Percentiles rank a stretch among this genome's conserved stretches.
These are phyloP conservation scores for Potentilla sterilis DNA, from an alignment of 306 rosid genomes.

Conservation along the genomic window DNA sequence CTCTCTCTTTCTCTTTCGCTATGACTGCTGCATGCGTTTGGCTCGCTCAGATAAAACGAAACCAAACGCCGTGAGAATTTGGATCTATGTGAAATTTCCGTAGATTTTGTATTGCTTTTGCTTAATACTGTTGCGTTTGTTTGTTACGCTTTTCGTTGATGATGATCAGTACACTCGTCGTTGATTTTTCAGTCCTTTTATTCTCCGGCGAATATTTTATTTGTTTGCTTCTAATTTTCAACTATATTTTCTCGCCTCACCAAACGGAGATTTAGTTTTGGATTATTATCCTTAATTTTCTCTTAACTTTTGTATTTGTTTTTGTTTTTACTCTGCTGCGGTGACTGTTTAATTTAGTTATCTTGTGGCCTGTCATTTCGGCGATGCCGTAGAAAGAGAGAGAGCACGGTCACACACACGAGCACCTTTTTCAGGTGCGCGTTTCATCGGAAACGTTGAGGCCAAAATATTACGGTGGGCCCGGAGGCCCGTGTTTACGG, in stretches of 20 bases:
- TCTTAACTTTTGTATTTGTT: not conserved
- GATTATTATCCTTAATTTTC: not conserved
- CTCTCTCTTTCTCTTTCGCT: not conserved
- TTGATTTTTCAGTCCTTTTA: not conserved
- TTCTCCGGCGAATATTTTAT: not conserved
- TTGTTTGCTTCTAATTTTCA: not conserved
- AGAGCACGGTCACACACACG: not conserved
- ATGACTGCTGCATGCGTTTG: conserved; percentile 19
- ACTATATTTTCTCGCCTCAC: not conserved
- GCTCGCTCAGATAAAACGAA: conserved; percentile 1
- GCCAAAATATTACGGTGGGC: not conserved
- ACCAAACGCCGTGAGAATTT: not conserved
- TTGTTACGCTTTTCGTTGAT: not conserved
- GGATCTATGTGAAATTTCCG: not conserved
- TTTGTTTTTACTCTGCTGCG: not conserved
- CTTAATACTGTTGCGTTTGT: too few relatives aligned
- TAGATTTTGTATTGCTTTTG: not conserved
- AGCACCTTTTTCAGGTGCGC: not conserved
- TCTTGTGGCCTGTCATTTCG: not conserved
- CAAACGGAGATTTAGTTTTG: not conserved
- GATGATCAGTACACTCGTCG: not conserved
- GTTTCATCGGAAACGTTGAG: not conserved
- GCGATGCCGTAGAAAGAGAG: not conserved
- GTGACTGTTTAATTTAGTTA: not conserved
- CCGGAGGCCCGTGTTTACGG: not conserved